Evolutionary conservation across 352 stramenopile species (phyloP), one percentile per base, ranked within the genome.

Genomic region (Elongisporangium undulatum): DNA sequence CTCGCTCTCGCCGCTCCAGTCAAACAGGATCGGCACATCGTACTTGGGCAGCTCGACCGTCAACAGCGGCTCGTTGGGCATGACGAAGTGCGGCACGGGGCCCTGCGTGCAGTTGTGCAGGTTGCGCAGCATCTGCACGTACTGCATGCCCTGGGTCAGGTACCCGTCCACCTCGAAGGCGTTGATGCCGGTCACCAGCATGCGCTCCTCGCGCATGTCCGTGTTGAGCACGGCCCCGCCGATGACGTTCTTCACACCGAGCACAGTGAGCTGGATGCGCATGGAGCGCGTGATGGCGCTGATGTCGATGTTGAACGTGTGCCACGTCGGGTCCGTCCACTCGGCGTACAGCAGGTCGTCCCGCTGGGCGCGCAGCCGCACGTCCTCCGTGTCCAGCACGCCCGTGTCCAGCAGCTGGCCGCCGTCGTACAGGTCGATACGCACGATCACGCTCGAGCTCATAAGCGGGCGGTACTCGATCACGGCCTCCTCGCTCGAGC

Each of bases 61-160:
- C 26, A 93, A 77, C 53, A 95, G 70, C 9, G 85, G 79, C 56
- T 89, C 75, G 29, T 83, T 82, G 4, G 82, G 79, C 0, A 82
- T 49, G 13, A 90, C 79, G 19, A 90, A 69, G 55, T 95, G 85
- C 55, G 85, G 83, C 34, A 95, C 77, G 20, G 85, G 84, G 3
- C 85, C 85, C 49, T 86, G 71, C 19, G 71, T 57, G 62, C 83
- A 95, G 20, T 60, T 75, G 66, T 91, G 74, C 53, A 93, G 49
- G 61, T 93, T 95, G 71, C 89, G 89, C 61, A 87, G 76, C 85
- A 95, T 92, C 55, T 79, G 74, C 20, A 89, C 72, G 62, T 93
- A 95, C 23, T 85, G 82, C 10, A 73, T 65, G 17, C 85, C 82
- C 53, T 93, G 82, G 2, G 66, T 67, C 5, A 95, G 67, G 53